Base-by-base conservation (phyloP, 306 rosid species). In the Pachyrhizus erosus region DNA sequence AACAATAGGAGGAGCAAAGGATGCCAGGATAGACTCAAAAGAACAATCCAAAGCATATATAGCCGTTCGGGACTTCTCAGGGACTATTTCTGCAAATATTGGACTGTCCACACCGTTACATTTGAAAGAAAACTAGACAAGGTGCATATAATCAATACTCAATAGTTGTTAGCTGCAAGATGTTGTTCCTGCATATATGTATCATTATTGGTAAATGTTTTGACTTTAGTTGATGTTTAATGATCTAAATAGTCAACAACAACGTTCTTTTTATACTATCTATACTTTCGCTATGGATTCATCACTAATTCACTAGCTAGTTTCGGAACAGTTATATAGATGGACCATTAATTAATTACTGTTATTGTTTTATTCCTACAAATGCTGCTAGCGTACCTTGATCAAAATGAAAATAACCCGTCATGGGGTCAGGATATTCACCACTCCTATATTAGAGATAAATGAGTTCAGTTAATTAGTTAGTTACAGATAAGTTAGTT, bases 21-120 rank as follows among this genome's bases (percentile, higher is more conserved):
- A 94, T 1, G 94, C 60, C 57, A 94, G 67, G 39, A 94, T 81
- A 26, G 93, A 62, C 84, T 92, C 97, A 6, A 92, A 89, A 43
- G 92, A 92, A 82, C 85, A 82, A 82, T 94, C 98, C 85, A 94
- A 72, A 13, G 98, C 97, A 69, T 92, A 92, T 76, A 94, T 87
- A 77, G 90, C 85, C 0, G 97, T 90, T 2, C 98, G 90, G 1
- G 97, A 94, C 86, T 80, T 92, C 88, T 94, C 92, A 24, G 95
- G 94, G 24, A 94, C 97, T 78, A 92, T 92, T 87, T 94, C 97
- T 86, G 98, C 98, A 91, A 94, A 94, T 90, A 94, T 94, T 68
- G 97, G 98, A 85, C 98, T 92, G 93, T 71, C 69, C 72, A 88
- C 66, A 79, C 9, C 27, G 23, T 87, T 37, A 70, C 40, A 39